Evolutionary conservation across 441 rosid genomes (phyloP), one percentile per base, ranked within the genome.

Genomic region (Codiaeum variegatum): DNA sequence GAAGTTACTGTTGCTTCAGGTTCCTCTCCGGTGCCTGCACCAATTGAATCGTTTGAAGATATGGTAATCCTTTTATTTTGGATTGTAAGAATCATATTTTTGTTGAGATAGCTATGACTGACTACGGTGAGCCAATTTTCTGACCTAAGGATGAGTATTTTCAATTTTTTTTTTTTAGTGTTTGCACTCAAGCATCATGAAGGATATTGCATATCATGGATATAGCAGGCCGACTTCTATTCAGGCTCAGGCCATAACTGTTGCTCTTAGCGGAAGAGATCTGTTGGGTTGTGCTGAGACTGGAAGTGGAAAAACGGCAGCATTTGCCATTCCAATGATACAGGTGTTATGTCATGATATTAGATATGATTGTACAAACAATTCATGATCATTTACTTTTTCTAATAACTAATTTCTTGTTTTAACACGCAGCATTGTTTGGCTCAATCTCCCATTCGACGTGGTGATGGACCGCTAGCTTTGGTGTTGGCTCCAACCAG

Each of bases 181-280:
- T 71, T 74, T 82, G 64, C 75, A 76, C n/a, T 55, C 68, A 9
- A 76, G 77, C 59, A 79, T 74, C 61, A 82, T 82, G 78, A 74
- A 76, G 78, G 85, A 79, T 67, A 79, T 82, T 44, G 75, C 75
- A 6, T 69, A 54, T 76, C 85, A 74, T 56, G 80, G 77, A 54
- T 79, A 79, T 68, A 70, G 67, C 7, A 64, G 49, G 21, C 98
- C 98, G 47, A 91, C 97, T 64, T 89, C 97, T 61, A 93, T 93
- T 77, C 98, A 93, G 88, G 97, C 96, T 58, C 96, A 90, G 80
- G 89, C 98, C 3, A 91, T 97, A 92, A 90, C 98, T 0, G 86
- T 93, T 80, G 92, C 91, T 7, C 77, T 93, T 80, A 89, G 85
- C 80, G 84, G 88, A 77, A 87, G 91, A 76, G 97, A 93, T 82